These are phyloP conservation scores for Fusarium torreyae DNA, from an alignment of 2,329 filamentous ascomycete species.

Conservation along the genomic window DNA sequence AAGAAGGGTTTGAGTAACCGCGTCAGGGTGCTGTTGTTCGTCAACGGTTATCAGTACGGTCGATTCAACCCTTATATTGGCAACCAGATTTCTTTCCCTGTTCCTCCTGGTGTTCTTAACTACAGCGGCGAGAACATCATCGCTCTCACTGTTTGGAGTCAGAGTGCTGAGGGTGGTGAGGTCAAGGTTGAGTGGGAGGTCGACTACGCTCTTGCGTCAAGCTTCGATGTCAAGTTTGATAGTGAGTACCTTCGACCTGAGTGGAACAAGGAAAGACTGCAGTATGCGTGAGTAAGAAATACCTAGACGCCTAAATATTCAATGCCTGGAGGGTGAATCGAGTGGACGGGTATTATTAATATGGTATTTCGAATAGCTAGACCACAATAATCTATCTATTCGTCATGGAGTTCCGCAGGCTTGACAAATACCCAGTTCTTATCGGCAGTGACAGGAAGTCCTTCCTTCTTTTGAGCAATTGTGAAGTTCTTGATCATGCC, in stretches of 20 bases:
- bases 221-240: slow-evolving; percentile 66
- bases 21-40: slow-evolving; percentile 68
- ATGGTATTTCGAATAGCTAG: background rate
- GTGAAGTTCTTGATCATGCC: slow-evolving; percentile 57
- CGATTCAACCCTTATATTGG: slow-evolving; percentile 73
- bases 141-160: slow-evolving; percentile 72
- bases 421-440: slow-evolving; percentile 63
- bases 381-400: background rate
- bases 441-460: slow-evolving; percentile 58
- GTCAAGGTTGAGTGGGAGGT: slow-evolving; percentile 66
- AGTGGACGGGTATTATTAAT: background rate
- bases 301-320: background rate
- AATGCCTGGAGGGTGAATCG: background rate
- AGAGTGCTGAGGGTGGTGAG: slow-evolving; percentile 66
- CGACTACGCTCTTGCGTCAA: slow-evolving; percentile 68
- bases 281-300: slow-evolving; percentile 50
- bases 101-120: slow-evolving; percentile 71
- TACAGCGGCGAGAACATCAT: slow-evolving; percentile 72
- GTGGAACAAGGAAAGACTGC: slow-evolving; percentile 61
- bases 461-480: slow-evolving; percentile 54
- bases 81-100: slow-evolving; percentile 72
- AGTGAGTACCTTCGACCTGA: slow-evolving; percentile 64
- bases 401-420: slow-evolving; percentile 55
- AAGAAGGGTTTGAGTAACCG: slow-evolving; percentile 54
- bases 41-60: slow-evolving; percentile 77